Evolutionary conservation across 371 early-diverging fungal genomes (phyloP).

Genomic region (Rhizopus arrhizus): DNA sequence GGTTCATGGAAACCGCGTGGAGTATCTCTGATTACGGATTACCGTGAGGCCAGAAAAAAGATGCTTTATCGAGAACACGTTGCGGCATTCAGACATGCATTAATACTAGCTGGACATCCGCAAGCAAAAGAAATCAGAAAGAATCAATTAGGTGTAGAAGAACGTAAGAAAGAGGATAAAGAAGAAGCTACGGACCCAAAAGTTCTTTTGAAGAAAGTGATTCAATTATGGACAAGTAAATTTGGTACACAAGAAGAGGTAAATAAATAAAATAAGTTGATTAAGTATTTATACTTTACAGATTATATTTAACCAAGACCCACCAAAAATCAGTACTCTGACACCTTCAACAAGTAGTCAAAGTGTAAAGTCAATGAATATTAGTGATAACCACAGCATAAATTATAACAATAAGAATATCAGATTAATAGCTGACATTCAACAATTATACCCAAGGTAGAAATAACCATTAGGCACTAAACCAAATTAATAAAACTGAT

Average conservation of each 20-base stretch:
- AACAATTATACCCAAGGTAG: constrained; percentile 32
- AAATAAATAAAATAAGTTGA: constrained; percentile 2
- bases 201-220: constrained; percentile 30
- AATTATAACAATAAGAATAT: constrained; percentile 25
- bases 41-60: constrained; percentile 37
- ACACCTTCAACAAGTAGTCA: constrained; percentile 16
- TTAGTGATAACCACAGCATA: constrained; percentile 23
- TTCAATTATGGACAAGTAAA: constrained; percentile 49
- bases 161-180: not conserved
- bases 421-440: constrained; percentile 29
- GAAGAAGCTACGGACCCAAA: constrained; percentile 9
- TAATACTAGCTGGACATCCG: constrained; percentile 26
- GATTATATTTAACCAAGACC: constrained; percentile 30
- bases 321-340: constrained; percentile 26
- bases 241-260: constrained; percentile 52
- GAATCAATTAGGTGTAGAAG: constrained; percentile 3
- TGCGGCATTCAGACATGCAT: constrained; percentile 48
- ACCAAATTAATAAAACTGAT: constrained; percentile 11
- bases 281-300: constrained; percentile 18
- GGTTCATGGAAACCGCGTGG: constrained; percentile 79
- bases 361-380: constrained; percentile 3
- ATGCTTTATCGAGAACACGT: constrained; percentile 52
- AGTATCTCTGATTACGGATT: constrained; percentile 68
- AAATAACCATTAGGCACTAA: constrained; percentile 34
- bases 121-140: constrained; percentile 27